Base-by-base conservation (phyloP, 495 filamentous ascomycete species). In the Parathielavia hyrcaniae region DNA sequence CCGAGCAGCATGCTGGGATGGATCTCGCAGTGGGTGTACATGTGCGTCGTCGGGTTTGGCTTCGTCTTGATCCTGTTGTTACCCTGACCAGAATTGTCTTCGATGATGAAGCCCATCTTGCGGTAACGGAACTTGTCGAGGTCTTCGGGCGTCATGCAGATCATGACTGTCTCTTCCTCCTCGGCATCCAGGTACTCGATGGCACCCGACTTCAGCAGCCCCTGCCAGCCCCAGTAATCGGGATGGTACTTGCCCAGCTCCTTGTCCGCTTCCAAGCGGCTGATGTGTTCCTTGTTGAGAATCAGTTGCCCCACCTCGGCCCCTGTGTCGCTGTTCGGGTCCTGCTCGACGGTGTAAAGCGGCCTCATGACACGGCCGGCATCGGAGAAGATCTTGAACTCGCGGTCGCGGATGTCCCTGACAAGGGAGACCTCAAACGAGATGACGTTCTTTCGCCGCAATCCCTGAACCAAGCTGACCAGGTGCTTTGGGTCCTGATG, bases 341-440 rank as follows among this genome's bases (percentile, higher is more conserved):
- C 74, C 50, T 75, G 73, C 62, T 78, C 73, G 30, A 99, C 83
- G 11, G 93, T 90, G 67, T 91, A 97, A 4, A 99, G 73, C 17
- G 93, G 93, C 54, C 93, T 81, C 73, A 90, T 95, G 35, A 99
- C 90, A 68, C 93, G 84, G 12, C 93, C 93, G 43, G 92, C 90
- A 71, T 99, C 93, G 7, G 93, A 96, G 70, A 97, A 96, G 66
- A 99, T 91, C 72, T 96, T 96, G 80, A 99, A 96, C 68, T 97
- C 93, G 38, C 91, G 83, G 65, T 97, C 93, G 67, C 95, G 86
- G 58, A 97, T 96, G 63, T 99, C 93, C 57, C 91, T 81, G 64
- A 99, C 85, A 58, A 99, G 78, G 61, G 90, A 96, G 57, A 97
- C 89, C 74, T 97, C 92, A 65, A 86, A 86, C 1, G 85, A 86